Base-by-base conservation (phyloP, 2,329 filamentous ascomycete genomes). In the Esteya vermicola region DNA sequence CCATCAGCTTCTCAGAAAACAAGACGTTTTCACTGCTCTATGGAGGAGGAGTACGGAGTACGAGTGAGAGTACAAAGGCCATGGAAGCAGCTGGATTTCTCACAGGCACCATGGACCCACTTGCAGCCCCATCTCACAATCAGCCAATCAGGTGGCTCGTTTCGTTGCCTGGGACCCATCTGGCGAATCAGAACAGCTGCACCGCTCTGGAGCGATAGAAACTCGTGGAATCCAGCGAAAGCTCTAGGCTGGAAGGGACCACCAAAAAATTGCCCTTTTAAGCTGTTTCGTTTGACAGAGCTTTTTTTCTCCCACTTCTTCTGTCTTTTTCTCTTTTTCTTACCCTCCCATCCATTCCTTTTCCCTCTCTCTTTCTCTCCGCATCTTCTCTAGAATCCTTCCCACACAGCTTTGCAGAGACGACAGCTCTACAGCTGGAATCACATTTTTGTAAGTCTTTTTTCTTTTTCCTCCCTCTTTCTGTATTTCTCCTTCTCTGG, bases 141-240 rank as follows among this genome's bases (percentile, higher is more conserved):
- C 14, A 13, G 28, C 48, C 45, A 48, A 48, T 50, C 42, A 47
- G 6, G 18, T 3, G n/a, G 1, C 3, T 7, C 18, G 6, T 8
- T 19, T 16, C 22, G 47, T 46, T 49, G 47, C 46, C 40, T 42
- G 38, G 45, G 41, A 38, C 25, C 30, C 14, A 28, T 31, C 27
- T 33, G 38, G 38, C 49, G 42, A 50, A 51, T 49, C 45, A 56
- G 39, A 48, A 48, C 47, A 49, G 40, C 40, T 34, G 42, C 40
- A 43, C 46, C 49, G 30, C 45, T 45, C 48, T 50, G 52, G 48
- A 36, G 39, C 43, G 51, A 54, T 57, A 53, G 55, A 57, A 57
- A 51, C 53, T 48, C 50, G 47, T 57, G 43, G 55, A 57, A 57
- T 52, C 45, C 42, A 43, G 38, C 43, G 51, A 45, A 43, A 48